Percentiles rank a stretch among this genome's conserved stretches.
phyloP scores from a whole-genome alignment of 768 basidiomycete species.

The Flagelloscypha sp. region DNA sequence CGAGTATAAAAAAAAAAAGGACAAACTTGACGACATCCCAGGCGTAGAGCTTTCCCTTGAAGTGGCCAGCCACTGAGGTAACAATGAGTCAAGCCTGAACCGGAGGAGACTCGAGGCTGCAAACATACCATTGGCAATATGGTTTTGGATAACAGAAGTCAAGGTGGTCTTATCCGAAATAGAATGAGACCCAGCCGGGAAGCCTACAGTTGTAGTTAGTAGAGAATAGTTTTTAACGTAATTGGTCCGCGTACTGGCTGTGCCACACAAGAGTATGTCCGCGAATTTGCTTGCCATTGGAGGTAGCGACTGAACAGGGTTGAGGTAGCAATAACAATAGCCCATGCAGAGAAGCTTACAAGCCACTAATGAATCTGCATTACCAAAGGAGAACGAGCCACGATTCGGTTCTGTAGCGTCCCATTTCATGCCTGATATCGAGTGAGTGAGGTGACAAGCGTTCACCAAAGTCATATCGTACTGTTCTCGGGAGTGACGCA shows the following conservation, averaged over 20 bases:
- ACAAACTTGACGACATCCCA: constrained; percentile 38
- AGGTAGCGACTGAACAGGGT: too few species aligned
- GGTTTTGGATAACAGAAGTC: constrained; percentile 37
- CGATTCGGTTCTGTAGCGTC: constrained; percentile 29
- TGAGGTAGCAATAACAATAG: too few species aligned
- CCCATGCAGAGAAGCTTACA: too few species aligned
- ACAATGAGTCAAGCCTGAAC: too few species aligned
- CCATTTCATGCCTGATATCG: constrained; percentile 18
- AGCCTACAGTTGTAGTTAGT: too few species aligned
- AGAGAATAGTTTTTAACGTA: too few species aligned
- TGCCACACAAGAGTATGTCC: constrained; percentile 30
- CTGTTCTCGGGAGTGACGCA: constrained; percentile 37
- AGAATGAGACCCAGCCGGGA: constrained; percentile 31
- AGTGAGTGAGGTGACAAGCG: constrained; percentile 1
- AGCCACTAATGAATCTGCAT: constrained; percentile 30
- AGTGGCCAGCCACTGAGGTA: constrained; percentile 38
- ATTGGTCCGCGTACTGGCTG: too few species aligned
- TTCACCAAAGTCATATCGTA: constrained; percentile 21
- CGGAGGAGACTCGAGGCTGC: too few species aligned
- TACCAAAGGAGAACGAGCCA: constrained; percentile 25
- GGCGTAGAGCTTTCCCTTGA: constrained; percentile 38
- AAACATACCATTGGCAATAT: constrained; percentile 36
- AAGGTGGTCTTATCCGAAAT: constrained; percentile 30
- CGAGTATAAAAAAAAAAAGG: neutral
- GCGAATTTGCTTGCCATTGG: constrained; percentile 32